Conservation (phyloP, 2,329 filamentous ascomycete genomes). For the Teratosphaeria pseudoeucalypti region DNA sequence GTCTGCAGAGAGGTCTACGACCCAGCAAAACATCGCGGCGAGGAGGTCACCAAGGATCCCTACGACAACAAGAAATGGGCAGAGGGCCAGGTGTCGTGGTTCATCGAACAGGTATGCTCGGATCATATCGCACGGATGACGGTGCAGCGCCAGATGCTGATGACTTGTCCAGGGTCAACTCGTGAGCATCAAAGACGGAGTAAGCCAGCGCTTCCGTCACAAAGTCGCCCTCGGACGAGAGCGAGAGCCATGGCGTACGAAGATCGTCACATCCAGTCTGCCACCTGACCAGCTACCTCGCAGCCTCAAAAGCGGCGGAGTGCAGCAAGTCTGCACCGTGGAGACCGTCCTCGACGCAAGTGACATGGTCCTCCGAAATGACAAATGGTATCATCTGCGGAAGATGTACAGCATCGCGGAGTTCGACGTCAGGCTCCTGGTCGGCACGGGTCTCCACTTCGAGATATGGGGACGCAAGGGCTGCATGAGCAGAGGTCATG, state of each 20-base stretch:
- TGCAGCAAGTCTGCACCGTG: conserved; percentile 4
- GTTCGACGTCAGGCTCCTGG: conserved; percentile 4
- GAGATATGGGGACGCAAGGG: conserved; percentile 7
- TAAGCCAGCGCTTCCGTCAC: conserved; percentile 4
- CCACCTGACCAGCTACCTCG: conserved; percentile 4
- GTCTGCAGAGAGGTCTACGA: conserved; percentile 9
- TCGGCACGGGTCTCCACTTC: conserved; percentile 7
- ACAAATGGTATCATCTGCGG: conserved; percentile 4
- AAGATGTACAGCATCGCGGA: conserved; percentile 6
- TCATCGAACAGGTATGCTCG: conserved; percentile 7
- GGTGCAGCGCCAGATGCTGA: not conserved
- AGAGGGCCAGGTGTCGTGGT: conserved; percentile 9
- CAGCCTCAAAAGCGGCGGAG: not conserved
- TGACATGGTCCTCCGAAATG: conserved; percentile 9
- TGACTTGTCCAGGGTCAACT: conserved; percentile 3
- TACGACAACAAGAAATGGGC: conserved; percentile 9
- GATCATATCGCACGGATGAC: no score
- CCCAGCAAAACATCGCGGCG: conserved; percentile 4
- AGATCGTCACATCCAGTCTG: not conserved
- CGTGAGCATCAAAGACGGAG: conserved; percentile 1
- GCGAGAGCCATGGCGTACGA: conserved; percentile 4
- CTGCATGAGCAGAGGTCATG: conserved; percentile 3
- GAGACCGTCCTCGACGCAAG: conserved; percentile 3
- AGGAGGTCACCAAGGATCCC: conserved; percentile 2
- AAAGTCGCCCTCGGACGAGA: conserved; percentile 7